Evolutionary conservation across 345 rosid genomes (phyloP).

Genomic region (Noccaea caerulescens): DNA sequence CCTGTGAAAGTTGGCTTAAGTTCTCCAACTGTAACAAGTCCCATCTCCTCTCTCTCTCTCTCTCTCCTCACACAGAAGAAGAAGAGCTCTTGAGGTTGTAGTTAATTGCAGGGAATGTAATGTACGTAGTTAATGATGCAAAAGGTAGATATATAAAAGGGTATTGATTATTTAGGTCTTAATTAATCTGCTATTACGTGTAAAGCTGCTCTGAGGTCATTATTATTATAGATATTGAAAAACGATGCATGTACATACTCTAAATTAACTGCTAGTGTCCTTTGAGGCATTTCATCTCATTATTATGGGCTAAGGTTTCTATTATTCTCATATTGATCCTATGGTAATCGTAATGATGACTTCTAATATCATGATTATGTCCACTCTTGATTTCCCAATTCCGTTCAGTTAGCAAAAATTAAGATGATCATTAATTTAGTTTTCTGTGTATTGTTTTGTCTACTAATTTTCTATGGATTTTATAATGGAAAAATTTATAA

Average conservation of each 20-base stretch:
- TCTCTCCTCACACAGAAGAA: constrained; percentile 12
- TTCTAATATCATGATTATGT: constrained; percentile 37
- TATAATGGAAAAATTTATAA: not conserved
- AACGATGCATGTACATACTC: constrained; percentile 31
- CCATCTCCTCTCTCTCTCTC: constrained; percentile 56
- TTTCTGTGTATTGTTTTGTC: not conserved
- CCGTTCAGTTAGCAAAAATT: constrained; percentile 1
- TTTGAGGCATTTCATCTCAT: constrained; percentile 24
- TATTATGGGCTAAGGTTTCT: constrained; percentile 21
- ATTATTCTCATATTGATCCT: constrained; percentile 19
- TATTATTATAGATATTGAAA: constrained; percentile 20
- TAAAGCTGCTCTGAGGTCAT: constrained; percentile 38
- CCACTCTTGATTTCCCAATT: constrained; percentile 22
- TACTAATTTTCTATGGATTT: not conserved
- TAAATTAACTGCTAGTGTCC: constrained; percentile 24
- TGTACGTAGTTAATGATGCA: constrained; percentile 39
- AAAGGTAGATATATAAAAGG: constrained; percentile 15
- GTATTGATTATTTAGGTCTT: not conserved
- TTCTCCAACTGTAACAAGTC: constrained; percentile 76
- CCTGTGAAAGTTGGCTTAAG: constrained; percentile 83
- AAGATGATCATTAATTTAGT: not conserved
- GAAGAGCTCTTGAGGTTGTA: constrained; percentile 27
- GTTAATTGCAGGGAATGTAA: constrained; percentile 21
- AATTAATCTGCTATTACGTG: constrained; percentile 40
- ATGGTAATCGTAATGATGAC: constrained; percentile 30